Evolutionary conservation across 805 yeast species (phyloP).

Genomic region (Candida yuanshanica): DNA sequence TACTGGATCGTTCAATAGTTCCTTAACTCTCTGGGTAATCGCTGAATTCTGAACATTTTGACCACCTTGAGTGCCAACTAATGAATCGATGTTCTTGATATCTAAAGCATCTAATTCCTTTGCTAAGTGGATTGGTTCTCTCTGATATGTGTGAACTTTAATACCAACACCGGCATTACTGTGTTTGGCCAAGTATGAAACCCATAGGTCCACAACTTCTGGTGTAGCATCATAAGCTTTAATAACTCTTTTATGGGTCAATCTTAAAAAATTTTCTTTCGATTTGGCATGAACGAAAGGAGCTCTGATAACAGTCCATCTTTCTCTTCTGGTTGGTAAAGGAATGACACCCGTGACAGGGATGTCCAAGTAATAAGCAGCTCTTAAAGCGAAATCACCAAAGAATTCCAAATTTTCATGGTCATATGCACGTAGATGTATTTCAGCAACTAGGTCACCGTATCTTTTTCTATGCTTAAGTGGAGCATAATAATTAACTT

Average conservation of each 20-base stretch:
- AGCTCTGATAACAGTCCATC: constrained; percentile 90
- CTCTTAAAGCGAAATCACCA: constrained; percentile 81
- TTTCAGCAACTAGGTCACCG: constrained; percentile 73
- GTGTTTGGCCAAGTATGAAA: constrained; percentile 72
- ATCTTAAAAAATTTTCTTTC: constrained; percentile 90
- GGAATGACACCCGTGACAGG: constrained; percentile 76
- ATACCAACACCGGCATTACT: constrained; percentile 79
- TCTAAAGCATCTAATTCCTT: constrained; percentile 33
- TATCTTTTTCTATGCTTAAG: constrained; percentile 58
- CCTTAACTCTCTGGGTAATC: constrained; percentile 49
- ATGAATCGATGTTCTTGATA: constrained; percentile 9
- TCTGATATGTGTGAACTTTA: constrained; percentile 59
- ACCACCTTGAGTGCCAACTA: constrained; percentile 8
- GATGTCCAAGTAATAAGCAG: constrained; percentile 84
- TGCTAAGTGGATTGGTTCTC: constrained; percentile 42
- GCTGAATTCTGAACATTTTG: constrained; percentile 13
- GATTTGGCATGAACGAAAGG: constrained; percentile 94
- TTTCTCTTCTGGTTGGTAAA: constrained; percentile 64
- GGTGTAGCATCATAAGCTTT: constrained; percentile 81
- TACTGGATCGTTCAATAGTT: constrained; percentile 64
- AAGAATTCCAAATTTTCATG: constrained; percentile 66
- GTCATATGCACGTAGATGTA: constrained; percentile 68
- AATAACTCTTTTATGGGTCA: constrained; percentile 70
- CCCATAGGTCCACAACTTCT: constrained; percentile 76
- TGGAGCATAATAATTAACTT: constrained; percentile 77